Base-by-base conservation (phyloP, 202 grass and related monocot genomes). In the Carex arenaria region DNA sequence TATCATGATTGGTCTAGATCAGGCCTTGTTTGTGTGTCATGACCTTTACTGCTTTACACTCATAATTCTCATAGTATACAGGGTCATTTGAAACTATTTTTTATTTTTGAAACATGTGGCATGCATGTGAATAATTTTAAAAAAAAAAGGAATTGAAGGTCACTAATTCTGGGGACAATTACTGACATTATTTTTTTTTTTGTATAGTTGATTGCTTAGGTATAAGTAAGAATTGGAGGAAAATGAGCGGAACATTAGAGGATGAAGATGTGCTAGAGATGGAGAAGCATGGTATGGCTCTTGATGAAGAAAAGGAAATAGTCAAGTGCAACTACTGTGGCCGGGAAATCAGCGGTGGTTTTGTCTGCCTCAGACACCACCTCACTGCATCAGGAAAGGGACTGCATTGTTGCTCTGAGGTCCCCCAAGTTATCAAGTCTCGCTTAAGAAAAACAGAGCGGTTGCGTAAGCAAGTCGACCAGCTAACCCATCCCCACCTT, bases 321-420 rank as follows among this genome's bases (percentile, higher is more conserved):
- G 62, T 94, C 19, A 85, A 49, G 57, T 94, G 92, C 85, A 94
- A 87, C 8, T 94, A 91, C 56, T 94, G 89, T 62, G 61, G 53
- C 30, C 85, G 87, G 74, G 85, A 87, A 67, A 57, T 89, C 19
- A 10, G 30, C 4, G 19, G 14, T 2, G 79, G 62, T 15, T 91
- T 87, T 69, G 84, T 53, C 74, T 78, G 75, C 51, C 92, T 91
- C 15, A 89, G 85, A 72, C 85, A 85, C 64, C 92, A 94, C 34
- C 67, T 91, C 31, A 87, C 42, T 32, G 86, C 60, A 72, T 72
- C 78, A 56, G 92, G 45, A 53, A 89, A 10, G 69, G 85, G 86
- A 75, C 36, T 85, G 38, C 81, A 63, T 61, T 62, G 71, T 55
- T 91, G 89, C 80, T 59, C 32, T n/a, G 36, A 82, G 83, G 85